Conservation (phyloP, 2,329 filamentous ascomycete species). For the Claviceps africana region DNA sequence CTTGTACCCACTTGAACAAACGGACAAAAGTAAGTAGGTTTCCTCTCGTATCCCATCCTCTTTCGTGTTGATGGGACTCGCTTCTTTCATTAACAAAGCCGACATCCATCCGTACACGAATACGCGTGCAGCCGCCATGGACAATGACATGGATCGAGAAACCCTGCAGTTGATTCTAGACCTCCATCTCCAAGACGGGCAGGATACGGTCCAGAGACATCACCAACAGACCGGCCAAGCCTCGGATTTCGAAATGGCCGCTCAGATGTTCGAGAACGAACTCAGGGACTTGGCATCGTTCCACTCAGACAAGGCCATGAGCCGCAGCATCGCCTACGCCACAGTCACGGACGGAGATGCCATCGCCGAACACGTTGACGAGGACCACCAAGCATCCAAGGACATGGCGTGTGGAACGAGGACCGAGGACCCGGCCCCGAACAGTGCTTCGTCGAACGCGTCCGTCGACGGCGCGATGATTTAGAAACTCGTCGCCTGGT, state of each 20-base stretch:
- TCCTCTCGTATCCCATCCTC: no score
- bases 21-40: no score
- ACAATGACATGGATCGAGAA: conserved; percentile 2
- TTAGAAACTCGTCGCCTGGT: background rate
- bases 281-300: conserved; percentile 3
- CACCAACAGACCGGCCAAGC: background rate
- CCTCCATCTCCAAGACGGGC: conserved; percentile 10
- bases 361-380: background rate
- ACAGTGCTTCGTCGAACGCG: no score
- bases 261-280: conserved; percentile 7
- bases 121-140: background rate
- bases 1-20: no score
- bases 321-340: conserved; percentile 9
- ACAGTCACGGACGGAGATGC: conserved; percentile 6
- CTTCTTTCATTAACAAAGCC: background rate
- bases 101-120: background rate
- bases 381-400: background rate
- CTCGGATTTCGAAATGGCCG: conserved; percentile 6
- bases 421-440: background rate
- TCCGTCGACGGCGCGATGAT: background rate
- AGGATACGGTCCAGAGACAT: conserved; percentile 7
- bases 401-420: no score
- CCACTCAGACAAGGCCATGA: conserved; percentile 7
- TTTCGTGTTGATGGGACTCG: no score
- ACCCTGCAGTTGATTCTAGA: conserved; percentile 9